These are phyloP conservation scores for Spinellus fusiger DNA, from an alignment of 192 early-diverging fungal species.

Conservation along the genomic window DNA sequence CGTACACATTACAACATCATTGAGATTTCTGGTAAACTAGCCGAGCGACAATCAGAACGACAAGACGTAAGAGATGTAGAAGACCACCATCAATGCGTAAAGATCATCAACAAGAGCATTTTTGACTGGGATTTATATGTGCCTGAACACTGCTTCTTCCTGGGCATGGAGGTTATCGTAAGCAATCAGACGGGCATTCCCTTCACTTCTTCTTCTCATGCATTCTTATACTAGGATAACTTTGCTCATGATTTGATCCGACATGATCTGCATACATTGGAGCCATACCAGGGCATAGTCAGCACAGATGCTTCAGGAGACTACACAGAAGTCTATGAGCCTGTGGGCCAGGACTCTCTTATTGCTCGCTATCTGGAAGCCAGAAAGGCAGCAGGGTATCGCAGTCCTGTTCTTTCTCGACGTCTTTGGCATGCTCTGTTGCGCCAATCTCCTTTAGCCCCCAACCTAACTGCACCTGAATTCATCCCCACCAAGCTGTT, in stretches of 20 bases:
- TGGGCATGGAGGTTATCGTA: conserved; percentile 96
- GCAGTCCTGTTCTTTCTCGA: conserved; percentile 54
- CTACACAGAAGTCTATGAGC: conserved; percentile 81
- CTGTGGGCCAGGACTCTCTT: conserved; percentile 65
- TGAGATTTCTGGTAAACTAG: conserved; percentile 86
- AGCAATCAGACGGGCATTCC: too few relatives aligned
- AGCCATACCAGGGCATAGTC: conserved; percentile 78
- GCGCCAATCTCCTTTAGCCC: conserved; percentile 66
- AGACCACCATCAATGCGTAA: conserved; percentile 52
- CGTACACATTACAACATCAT: conserved; percentile 82
- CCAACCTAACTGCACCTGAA: conserved; percentile 80
- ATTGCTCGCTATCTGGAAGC: conserved; percentile 64
- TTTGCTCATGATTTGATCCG: conserved; percentile 94
- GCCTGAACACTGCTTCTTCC: conserved; percentile 76
- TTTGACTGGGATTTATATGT: conserved; percentile 82
- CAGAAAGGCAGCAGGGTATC: conserved; percentile 53
- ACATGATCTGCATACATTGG: conserved; percentile 67
- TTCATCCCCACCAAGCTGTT: conserved; percentile 87
- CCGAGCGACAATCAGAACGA: conserved; percentile 54
- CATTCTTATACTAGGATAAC: conserved; percentile 74
- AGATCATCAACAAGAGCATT: conserved; percentile 86
- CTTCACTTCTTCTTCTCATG: neutral
- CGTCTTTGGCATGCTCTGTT: conserved; percentile 31
- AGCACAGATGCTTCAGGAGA: conserved; percentile 77
- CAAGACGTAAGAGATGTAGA: conserved; percentile 38